Conservation (phyloP, 116 monocot genomes). For the Trichopus zeylanicus region DNA sequence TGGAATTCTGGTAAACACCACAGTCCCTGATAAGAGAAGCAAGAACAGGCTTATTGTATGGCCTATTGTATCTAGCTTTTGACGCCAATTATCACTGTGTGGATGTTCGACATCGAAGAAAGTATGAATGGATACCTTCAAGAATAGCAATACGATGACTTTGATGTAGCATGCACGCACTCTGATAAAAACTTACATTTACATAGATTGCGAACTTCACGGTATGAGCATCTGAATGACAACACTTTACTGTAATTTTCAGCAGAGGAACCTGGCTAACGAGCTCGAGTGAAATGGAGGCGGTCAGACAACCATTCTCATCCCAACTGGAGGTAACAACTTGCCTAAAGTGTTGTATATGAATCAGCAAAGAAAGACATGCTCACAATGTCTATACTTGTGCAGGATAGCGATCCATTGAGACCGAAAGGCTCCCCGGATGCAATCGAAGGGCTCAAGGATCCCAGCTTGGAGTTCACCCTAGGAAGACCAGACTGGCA, state of each 20-base stretch:
- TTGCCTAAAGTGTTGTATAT: background rate
- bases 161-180: no score
- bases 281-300: conserved; percentile 16
- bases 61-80: no score
- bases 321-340: conserved; percentile 1
- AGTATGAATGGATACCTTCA: no score
- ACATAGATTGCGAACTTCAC: background rate
- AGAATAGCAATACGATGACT: no score
- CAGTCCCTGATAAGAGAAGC: no score
- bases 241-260: conserved; percentile 2
- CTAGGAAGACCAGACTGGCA: conserved; percentile 31
- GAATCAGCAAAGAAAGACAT: background rate
- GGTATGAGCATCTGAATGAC: background rate
- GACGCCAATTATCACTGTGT: no score
- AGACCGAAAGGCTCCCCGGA: background rate
- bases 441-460: background rate
- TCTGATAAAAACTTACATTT: no score
- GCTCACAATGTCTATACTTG: background rate
- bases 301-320: conserved; percentile 7
- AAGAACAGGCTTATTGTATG: no score
- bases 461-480: conserved; percentile 33
- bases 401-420: background rate
- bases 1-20: no score
- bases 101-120: no score
- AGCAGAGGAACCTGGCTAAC: conserved; percentile 18